phyloP scores from a whole-genome alignment of 371 early-diverging fungal genomes.

The Actinomucor elegans region DNA sequence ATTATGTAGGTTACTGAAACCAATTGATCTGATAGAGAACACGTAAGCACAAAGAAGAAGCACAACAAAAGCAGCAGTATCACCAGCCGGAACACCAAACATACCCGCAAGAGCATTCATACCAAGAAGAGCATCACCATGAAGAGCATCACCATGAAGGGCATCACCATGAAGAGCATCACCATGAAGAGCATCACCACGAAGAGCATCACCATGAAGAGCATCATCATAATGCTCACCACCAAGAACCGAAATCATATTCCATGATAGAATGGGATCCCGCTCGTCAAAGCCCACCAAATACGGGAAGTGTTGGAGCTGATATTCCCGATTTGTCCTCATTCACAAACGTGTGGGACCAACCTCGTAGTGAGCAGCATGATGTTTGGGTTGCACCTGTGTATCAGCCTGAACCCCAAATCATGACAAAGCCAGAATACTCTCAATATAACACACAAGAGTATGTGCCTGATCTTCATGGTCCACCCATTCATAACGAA shows the following conservation, averaged over 20 bases:
- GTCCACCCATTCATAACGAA: neutral
- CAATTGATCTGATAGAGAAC: neutral
- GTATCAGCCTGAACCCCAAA: conserved; percentile 21
- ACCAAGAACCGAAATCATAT: conserved; percentile 7
- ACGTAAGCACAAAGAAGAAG: neutral
- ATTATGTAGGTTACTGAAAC: neutral
- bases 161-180: neutral
- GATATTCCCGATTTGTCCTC: conserved; percentile 31
- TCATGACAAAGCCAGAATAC: conserved; percentile 22
- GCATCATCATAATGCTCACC: neutral
- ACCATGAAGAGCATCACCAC: neutral
- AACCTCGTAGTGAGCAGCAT: conserved; percentile 6
- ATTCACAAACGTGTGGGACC: conserved; percentile 30
- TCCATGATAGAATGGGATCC: conserved; percentile 33
- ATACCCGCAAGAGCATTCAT: neutral
- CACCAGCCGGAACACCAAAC: neutral
- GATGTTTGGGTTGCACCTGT: conserved; percentile 27
- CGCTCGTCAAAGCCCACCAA: conserved; percentile 29
- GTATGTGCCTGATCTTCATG: conserved; percentile 1
- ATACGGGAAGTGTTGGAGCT: conserved; percentile 17
- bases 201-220: neutral
- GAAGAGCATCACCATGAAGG: conserved; percentile 1
- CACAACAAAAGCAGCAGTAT: conserved; percentile 5
- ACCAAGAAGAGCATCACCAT: neutral
- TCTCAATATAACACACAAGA: conserved; percentile 13